Conservation (phyloP, 345 rosid genomes). For the Psidium friedrichsthalianum region DNA sequence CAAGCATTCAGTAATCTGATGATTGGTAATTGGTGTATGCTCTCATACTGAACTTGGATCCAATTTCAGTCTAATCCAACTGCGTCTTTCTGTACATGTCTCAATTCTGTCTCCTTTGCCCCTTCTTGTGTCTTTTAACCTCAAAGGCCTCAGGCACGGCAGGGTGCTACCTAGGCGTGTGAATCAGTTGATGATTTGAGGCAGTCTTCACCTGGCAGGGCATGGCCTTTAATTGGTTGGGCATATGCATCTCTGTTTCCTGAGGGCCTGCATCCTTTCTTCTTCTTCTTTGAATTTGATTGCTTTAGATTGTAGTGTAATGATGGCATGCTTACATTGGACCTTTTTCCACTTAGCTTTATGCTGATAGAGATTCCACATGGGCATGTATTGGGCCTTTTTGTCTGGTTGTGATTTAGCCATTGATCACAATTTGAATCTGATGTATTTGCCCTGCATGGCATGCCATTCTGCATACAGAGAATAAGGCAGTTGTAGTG, state of each 20-base stretch:
- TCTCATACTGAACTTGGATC: not conserved
- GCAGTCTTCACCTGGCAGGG: not conserved
- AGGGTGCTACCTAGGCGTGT: not conserved
- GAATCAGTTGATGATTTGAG: not conserved
- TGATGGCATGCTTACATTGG: not conserved
- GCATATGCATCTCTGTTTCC: not conserved
- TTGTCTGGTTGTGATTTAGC: not conserved
- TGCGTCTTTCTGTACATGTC: not conserved
- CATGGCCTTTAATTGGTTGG: not conserved
- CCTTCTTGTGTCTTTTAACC: not conserved
- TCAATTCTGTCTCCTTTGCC: not conserved
- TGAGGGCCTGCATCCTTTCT: not conserved
- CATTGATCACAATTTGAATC: not conserved
- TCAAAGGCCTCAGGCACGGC: not conserved
- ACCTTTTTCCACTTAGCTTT: not conserved
- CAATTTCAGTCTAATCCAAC: not conserved
- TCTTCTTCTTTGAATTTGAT: not conserved
- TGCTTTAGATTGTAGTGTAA: not conserved
- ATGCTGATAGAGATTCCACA: not conserved
- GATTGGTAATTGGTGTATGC: not conserved
- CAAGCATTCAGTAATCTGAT: not conserved
- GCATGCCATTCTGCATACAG: not conserved
- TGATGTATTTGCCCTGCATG: not conserved
- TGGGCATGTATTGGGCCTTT: not conserved
- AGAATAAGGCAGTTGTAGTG: not conserved